phyloP scores from a whole-genome alignment of 2,329 filamentous ascomycete genomes.

The Sphaerulina musiva region DNA sequence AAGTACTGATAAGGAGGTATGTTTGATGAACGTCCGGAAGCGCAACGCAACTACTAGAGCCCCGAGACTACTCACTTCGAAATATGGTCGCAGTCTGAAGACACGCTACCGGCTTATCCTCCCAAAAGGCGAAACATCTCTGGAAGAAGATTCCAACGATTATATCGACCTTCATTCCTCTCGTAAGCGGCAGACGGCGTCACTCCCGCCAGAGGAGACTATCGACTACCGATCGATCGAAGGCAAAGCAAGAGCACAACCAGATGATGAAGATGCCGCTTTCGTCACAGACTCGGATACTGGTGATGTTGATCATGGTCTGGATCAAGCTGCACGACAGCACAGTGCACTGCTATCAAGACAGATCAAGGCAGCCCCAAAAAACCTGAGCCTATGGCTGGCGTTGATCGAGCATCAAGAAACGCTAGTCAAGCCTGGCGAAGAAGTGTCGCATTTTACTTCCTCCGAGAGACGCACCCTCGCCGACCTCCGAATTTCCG shows the following conservation, averaged over 20 bases:
- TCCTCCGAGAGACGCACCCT: conserved; percentile 60
- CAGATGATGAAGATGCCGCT: conserved; percentile 36
- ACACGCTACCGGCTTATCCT: conserved; percentile 8
- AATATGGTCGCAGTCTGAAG: conserved; percentile 9
- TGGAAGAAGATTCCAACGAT: conserved; percentile 5
- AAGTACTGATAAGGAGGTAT: conserved; percentile 42
- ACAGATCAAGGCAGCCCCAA: conserved; percentile 58
- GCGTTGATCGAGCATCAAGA: conserved; percentile 74
- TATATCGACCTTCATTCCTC: conserved; percentile 17
- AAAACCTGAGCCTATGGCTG: conserved; percentile 67
- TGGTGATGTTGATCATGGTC: conserved; percentile 9
- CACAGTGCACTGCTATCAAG: conserved; percentile 57
- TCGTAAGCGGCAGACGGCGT: conserved; percentile 19
- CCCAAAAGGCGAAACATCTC: not conserved
- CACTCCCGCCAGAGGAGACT: conserved; percentile 11
- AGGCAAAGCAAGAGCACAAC: conserved; percentile 25
- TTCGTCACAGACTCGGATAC: conserved; percentile 29
- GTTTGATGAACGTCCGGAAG: conserved; percentile 2
- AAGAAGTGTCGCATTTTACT: conserved; percentile 44
- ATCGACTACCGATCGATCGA: conserved; percentile 39
- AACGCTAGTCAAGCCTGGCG: conserved; percentile 50
- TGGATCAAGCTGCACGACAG: conserved; percentile 37
- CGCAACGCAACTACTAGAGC: not conserved
- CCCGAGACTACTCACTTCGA: conserved; percentile 15
- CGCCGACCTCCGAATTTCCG: conserved; percentile 70